phyloP scores from a whole-genome alignment of 225 moss, liverwort and hornwort species.

The Anthoceros angustus region DNA sequence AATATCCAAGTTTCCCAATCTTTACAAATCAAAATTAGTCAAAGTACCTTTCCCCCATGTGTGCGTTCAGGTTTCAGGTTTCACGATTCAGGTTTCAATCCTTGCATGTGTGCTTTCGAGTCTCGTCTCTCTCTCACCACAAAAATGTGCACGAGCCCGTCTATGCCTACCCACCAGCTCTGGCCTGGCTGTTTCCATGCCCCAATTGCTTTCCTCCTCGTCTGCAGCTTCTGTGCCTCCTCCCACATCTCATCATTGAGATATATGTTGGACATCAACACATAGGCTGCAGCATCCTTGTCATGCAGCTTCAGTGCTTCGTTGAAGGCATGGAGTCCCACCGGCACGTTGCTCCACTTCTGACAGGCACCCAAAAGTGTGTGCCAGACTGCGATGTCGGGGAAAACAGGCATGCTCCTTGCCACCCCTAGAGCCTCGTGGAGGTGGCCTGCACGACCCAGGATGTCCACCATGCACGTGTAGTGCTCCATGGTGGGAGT shows the following conservation, averaged over 20 bases:
- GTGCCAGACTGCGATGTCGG: not conserved
- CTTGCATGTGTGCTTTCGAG: too few species aligned
- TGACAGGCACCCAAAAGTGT: not conserved
- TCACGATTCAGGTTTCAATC: too few species aligned
- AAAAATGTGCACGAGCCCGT: not conserved
- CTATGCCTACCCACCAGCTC: not conserved
- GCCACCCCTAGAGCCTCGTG: not conserved
- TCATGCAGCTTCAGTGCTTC: not conserved
- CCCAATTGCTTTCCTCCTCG: not conserved
- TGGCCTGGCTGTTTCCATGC: slow-evolving; percentile 1
- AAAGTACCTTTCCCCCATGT: too few species aligned
- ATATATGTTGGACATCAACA: not conserved
- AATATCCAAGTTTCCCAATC: too few species aligned
- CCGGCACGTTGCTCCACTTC: not conserved
- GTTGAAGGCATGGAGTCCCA: not conserved
- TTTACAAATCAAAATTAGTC: too few species aligned
- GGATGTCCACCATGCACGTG: not conserved
- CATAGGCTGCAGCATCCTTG: not conserved
- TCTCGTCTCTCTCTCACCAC: not conserved
- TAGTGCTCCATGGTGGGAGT: not conserved
- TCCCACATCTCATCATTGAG: not conserved
- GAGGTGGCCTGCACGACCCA: not conserved
- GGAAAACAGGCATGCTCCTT: not conserved
- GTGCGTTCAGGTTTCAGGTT: too few species aligned
- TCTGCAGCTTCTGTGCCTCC: not conserved